Evolutionary conservation across 148 eudicot species (phyloP).

Genomic region (Amaranthus palmeri): DNA sequence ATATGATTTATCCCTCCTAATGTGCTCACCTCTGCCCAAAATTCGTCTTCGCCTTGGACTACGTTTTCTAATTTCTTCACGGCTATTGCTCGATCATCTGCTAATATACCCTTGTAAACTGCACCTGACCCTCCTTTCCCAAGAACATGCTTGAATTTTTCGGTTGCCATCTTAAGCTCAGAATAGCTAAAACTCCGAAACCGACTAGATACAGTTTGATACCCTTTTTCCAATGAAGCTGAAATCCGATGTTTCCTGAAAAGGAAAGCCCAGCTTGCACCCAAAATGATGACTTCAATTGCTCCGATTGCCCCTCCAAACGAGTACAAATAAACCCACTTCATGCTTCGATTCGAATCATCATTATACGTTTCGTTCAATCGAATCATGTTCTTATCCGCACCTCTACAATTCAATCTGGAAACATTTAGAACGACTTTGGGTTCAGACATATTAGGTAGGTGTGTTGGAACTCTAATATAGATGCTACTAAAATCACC

Average conservation of each 20-base stretch:
- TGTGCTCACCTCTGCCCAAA: conserved; percentile 45
- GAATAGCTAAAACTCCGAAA: conserved; percentile 47
- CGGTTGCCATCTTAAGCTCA: conserved; percentile 45
- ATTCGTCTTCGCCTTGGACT: conserved; percentile 21
- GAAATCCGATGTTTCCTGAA: conserved; percentile 38
- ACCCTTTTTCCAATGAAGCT: conserved; percentile 43
- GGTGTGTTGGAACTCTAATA: conserved; percentile 32
- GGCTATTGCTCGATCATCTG: conserved; percentile 26
- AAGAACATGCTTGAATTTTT: conserved; percentile 37
- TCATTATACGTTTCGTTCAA: conserved; percentile 20
- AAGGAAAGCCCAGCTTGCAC: conserved; percentile 38
- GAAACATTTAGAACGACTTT: conserved; percentile 27
- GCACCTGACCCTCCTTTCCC: conserved; percentile 54
- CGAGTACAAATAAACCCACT: conserved; percentile 48
- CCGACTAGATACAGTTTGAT: conserved; percentile 40
- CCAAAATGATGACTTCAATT: conserved; percentile 31
- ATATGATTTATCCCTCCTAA: conserved; percentile 50
- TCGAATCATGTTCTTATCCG: background rate
- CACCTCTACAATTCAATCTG: conserved; percentile 21
- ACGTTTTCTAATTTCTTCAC: conserved; percentile 17
- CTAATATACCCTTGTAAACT: conserved; percentile 45
- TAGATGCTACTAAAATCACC: conserved; percentile 20
- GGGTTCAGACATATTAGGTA: background rate
- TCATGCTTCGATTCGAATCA: conserved; percentile 18
- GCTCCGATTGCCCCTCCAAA: conserved; percentile 38